These are phyloP conservation scores for Leccinellum rugosiceps DNA, from an alignment of 768 basidiomycete genomes.

Conservation along the genomic window DNA sequence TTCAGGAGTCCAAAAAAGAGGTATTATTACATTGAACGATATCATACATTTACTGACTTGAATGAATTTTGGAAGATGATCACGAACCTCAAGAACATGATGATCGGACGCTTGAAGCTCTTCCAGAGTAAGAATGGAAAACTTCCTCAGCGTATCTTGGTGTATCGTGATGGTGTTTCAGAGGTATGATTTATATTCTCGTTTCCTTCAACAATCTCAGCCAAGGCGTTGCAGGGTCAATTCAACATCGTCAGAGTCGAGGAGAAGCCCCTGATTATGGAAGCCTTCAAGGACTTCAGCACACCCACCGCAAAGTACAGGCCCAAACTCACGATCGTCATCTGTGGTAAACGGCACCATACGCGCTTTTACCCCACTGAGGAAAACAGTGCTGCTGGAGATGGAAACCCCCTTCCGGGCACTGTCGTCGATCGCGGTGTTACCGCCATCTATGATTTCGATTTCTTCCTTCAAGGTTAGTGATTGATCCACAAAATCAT, in stretches of 20 bases:
- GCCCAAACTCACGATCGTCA: constrained; percentile 49
- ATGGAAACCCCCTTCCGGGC: constrained; percentile 51
- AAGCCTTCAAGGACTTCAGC: constrained; percentile 41
- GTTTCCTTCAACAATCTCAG: constrained; percentile 10
- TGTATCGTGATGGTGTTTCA: constrained; percentile 76
- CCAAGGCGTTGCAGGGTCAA: constrained; percentile 42
- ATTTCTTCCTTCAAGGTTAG: constrained; percentile 53
- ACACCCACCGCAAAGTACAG: constrained; percentile 36
- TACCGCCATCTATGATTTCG: constrained; percentile 51
- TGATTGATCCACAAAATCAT: not conserved
- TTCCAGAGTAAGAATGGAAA: constrained; percentile 35
- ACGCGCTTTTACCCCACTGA: constrained; percentile 56
- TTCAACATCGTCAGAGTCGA: constrained; percentile 42
- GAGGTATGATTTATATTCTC: constrained; percentile 44
- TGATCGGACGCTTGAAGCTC: constrained; percentile 42
- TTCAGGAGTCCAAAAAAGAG: constrained; percentile 68
- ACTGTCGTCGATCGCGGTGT: constrained; percentile 55
- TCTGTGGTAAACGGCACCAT: constrained; percentile 59
- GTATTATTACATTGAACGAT: constrained; percentile 24
- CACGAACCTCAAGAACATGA: constrained; percentile 46
- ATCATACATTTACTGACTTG: not conserved
- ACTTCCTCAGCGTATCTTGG: constrained; percentile 46
- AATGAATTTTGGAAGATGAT: constrained; percentile 38
- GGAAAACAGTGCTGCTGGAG: constrained; percentile 35
- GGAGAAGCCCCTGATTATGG: constrained; percentile 42